These are phyloP conservation scores for Globisporangium paroecandrum DNA, from an alignment of 352 stramenopile species.

Conservation along the genomic window DNA sequence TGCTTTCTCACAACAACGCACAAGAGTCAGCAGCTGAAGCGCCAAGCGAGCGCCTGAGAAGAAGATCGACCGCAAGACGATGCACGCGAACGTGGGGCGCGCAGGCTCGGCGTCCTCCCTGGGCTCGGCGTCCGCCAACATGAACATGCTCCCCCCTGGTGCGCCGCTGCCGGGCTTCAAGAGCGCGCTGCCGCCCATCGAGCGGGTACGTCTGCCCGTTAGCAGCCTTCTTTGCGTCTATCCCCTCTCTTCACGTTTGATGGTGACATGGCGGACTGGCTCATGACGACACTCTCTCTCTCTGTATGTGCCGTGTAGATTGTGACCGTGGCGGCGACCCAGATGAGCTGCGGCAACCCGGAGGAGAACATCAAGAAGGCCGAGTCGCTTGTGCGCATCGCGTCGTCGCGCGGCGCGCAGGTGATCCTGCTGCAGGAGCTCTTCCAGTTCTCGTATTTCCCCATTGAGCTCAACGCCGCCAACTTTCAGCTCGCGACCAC, in stretches of 20 bases:
- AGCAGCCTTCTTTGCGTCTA: not conserved
- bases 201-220: conserved; percentile 33
- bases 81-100: conserved; percentile 30
- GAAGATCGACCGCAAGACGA: conserved; percentile 5
- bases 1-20: not conserved
- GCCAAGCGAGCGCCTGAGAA: not conserved
- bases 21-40: not conserved
- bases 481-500: conserved; percentile 88
- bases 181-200: conserved; percentile 42
- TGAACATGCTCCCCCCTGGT: conserved; percentile 19
- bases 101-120: conserved; percentile 32
- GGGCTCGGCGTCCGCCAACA: conserved; percentile 21
- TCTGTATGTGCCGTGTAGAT: conserved; percentile 31
- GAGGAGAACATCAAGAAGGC: conserved; percentile 91
- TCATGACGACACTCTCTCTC: not conserved
- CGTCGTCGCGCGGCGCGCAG: conserved; percentile 81
- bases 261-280: not conserved
- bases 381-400: conserved; percentile 86
- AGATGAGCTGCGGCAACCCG: conserved; percentile 84
- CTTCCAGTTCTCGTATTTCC: conserved; percentile 91
- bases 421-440: conserved; percentile 91
- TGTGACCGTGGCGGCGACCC: conserved; percentile 83
- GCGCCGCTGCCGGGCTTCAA: conserved; percentile 35
- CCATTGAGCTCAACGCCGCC: conserved; percentile 84
- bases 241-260: not conserved